These are phyloP conservation scores for Hymenoscyphus salicellus DNA, from an alignment of 2,329 filamentous ascomycete species.

Conservation along the genomic window DNA sequence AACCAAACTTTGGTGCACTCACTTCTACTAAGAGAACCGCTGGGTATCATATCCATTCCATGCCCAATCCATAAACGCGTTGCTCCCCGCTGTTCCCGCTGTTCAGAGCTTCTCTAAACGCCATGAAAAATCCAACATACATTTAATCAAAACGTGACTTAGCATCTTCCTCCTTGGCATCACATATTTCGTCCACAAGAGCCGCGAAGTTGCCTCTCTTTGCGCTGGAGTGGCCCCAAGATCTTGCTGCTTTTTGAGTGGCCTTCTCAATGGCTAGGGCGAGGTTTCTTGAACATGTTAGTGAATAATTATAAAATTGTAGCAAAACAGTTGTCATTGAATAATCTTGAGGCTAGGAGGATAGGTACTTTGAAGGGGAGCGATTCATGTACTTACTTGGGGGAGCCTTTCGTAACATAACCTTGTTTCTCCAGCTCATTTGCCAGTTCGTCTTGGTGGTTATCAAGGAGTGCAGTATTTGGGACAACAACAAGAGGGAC, in stretches of 20 bases:
- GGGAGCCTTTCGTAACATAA: conserved; percentile 58
- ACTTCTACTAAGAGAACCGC: neutral
- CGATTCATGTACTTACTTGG: conserved; percentile 21
- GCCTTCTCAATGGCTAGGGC: conserved; percentile 24
- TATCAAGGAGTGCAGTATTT: conserved; percentile 76
- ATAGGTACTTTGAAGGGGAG: neutral
- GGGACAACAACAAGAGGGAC: conserved; percentile 85
- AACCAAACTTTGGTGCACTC: neutral
- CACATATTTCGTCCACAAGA: conserved; percentile 1
- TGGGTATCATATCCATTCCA: conserved; percentile 10
- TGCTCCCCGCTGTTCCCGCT: neutral
- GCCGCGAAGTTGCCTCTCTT: conserved; percentile 19
- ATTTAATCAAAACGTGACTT: conserved; percentile 23
- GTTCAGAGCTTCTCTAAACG: neutral
- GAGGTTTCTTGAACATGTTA: conserved; percentile 10
- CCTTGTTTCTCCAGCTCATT: conserved; percentile 68
- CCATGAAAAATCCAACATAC: neutral
- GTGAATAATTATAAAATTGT: neutral
- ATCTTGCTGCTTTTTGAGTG: conserved; percentile 20
- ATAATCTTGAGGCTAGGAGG: neutral
- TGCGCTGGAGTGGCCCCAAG: conserved; percentile 22
- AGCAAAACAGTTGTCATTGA: neutral
- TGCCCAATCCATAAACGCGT: neutral
- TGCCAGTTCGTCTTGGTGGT: conserved; percentile 89
- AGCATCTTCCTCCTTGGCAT: conserved; percentile 21